Conservation (phyloP, 371 early-diverging fungal species). For the Mortierella sp. region DNA sequence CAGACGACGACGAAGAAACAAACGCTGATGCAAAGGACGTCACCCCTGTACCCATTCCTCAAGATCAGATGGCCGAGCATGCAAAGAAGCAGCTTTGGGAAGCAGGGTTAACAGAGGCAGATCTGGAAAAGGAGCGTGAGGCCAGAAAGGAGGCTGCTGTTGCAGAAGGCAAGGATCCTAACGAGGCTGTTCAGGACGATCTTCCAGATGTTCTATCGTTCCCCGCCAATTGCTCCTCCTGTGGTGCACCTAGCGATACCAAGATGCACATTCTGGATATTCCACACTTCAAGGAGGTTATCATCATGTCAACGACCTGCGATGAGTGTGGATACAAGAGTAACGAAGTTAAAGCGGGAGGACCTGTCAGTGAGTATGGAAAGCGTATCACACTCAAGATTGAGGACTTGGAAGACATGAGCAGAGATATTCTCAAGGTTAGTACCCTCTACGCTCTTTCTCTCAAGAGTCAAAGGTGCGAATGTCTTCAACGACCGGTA, state of each 20-base stretch:
- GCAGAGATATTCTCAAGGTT: slow-evolving; percentile 91
- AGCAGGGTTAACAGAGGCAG: slow-evolving; percentile 45
- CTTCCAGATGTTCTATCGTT: slow-evolving; percentile 77
- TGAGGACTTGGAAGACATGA: slow-evolving; percentile 87
- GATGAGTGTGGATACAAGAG: slow-evolving; percentile 93
- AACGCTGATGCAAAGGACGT: slow-evolving; percentile 33
- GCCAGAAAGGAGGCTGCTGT: slow-evolving; percentile 10
- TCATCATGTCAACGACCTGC: slow-evolving; percentile 96
- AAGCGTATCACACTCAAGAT: slow-evolving; percentile 83
- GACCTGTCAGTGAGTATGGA: slow-evolving; percentile 84
- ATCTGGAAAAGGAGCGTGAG: slow-evolving; percentile 38
- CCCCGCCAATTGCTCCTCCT: slow-evolving; percentile 89
- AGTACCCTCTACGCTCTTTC: background rate
- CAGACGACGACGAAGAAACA: slow-evolving; percentile 60
- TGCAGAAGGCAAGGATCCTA: slow-evolving; percentile 17
- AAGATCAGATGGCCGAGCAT: slow-evolving; percentile 47
- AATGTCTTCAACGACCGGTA: too few relatives aligned
- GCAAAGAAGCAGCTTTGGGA: slow-evolving; percentile 49
- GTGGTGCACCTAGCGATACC: slow-evolving; percentile 85
- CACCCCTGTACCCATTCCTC: slow-evolving; percentile 47
- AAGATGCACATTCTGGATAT: slow-evolving; percentile 92
- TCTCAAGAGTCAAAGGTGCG: background rate
- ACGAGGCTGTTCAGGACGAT: slow-evolving; percentile 61
- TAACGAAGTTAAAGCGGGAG: slow-evolving; percentile 96
- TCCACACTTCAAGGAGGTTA: slow-evolving; percentile 95